phyloP scores from a whole-genome alignment of 1,139 yeast genomes.

The Blastobotrys arbuscula region DNA sequence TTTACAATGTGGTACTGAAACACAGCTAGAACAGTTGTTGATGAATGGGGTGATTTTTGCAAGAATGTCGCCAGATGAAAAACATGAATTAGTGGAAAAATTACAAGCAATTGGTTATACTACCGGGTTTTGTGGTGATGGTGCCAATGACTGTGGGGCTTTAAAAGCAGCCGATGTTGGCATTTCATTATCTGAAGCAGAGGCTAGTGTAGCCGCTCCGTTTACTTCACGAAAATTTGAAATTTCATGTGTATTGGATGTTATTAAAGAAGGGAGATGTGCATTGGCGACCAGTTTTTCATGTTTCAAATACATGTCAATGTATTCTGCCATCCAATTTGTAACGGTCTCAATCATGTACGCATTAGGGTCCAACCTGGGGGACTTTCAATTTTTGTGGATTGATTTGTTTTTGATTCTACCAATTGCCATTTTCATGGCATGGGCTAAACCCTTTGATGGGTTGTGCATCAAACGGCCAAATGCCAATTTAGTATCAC shows the following conservation, averaged over 20 bases:
- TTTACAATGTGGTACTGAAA: slow-evolving; percentile 40
- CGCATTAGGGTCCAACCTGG: slow-evolving; percentile 84
- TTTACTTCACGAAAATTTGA: slow-evolving; percentile 88
- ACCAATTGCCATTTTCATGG: slow-evolving; percentile 93
- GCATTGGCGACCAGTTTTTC: slow-evolving; percentile 92
- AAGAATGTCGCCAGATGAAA: slow-evolving; percentile 98
- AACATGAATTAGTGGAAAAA: slow-evolving; percentile 88
- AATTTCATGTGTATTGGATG: slow-evolving; percentile 85
- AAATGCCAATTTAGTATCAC: slow-evolving; percentile 86
- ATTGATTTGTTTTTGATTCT: slow-evolving; percentile 84
- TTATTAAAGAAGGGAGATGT: slow-evolving; percentile 90
- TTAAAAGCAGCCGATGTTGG: slow-evolving; percentile 97
- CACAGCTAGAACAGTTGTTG: slow-evolving; percentile 49
- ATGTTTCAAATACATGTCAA: slow-evolving; percentile 96
- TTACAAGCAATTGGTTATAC: slow-evolving; percentile 81
- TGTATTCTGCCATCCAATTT: slow-evolving; percentile 94
- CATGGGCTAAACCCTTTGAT: slow-evolving; percentile 84
- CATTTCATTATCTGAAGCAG: slow-evolving; percentile 91
- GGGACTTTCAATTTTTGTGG: slow-evolving; percentile 95
- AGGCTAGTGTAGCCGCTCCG: slow-evolving; percentile 98
- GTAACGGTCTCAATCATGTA: slow-evolving; percentile 79
- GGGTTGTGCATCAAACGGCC: slow-evolving; percentile 68
- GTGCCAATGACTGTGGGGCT: slow-evolving; percentile 90
- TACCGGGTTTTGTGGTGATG: slow-evolving; percentile 98
- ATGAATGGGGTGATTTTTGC: slow-evolving; percentile 79